Conservation (phyloP, 1,284 basidiomycete genomes). For the Fomitopsis betulina region DNA sequence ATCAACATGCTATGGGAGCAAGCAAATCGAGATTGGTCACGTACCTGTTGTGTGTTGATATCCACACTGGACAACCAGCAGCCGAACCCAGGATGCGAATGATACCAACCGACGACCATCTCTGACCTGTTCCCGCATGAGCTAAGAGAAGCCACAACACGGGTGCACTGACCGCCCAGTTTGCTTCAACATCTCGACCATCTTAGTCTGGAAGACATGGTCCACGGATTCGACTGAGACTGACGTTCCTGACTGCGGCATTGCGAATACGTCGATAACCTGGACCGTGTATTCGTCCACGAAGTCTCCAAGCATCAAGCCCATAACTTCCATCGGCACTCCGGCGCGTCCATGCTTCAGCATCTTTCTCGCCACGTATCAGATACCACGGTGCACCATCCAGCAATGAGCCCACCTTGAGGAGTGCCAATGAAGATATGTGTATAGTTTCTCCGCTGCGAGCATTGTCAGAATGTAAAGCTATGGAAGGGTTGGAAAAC, state of each 20-base stretch:
- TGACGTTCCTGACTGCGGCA: constrained; percentile 99
- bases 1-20: constrained; percentile 9
- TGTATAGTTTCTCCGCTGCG: constrained; percentile 92
- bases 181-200: constrained; percentile 99
- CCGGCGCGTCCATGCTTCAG: constrained; percentile 98
- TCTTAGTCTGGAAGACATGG: constrained; percentile 98
- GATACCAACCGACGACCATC: constrained; percentile 99
- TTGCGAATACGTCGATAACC: constrained; percentile 98
- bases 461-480: not conserved
- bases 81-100: constrained; percentile 99
- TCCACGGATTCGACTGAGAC: constrained; percentile 99
- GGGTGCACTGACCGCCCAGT: constrained; percentile 77
- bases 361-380: constrained; percentile 61
- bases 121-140: constrained; percentile 64
- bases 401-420: constrained; percentile 59
- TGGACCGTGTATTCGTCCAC: constrained; percentile 98
- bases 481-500: not conserved
- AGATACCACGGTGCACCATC: not conserved
- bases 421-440: constrained; percentile 88
- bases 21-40: constrained; percentile 15
- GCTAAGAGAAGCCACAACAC: not conserved
- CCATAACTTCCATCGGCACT: constrained; percentile 99
- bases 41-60: constrained; percentile 97
- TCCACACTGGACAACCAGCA: constrained; percentile 99
- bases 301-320: constrained; percentile 97